Base-by-base conservation (phyloP, 805 yeast species). In the Crinitomyces ghanaensis region DNA sequence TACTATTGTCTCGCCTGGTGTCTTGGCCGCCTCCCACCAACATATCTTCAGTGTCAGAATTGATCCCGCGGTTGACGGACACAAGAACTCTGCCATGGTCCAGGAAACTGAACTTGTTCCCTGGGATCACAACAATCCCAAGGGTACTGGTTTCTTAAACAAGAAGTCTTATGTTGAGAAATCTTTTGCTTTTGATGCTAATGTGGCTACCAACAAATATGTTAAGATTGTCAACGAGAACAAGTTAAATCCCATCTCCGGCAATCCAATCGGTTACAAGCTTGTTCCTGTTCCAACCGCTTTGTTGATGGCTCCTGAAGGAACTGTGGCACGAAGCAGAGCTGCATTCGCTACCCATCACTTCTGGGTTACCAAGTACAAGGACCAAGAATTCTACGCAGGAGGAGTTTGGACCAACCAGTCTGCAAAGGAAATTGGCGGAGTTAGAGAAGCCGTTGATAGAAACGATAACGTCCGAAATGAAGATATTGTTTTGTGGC, bases 391-490 rank as follows among this genome's bases (percentile, higher is more conserved):
- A 59, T 56, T 77, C 46, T 80, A 65, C 44, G 84, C 86, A 33
- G 86, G 86, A 38, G 93, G 93, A 54, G 86, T 78, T 53, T 79
- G 80, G 65, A 80, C 93, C 42, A 81, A 80, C 58, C 93, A 80
- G 61, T 77, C 88, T 9, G 67, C 68, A 38, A 49, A 29, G 3
- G 91, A 80, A 54, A 70, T 79, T 18, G 91, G 91, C 53, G 53
- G 81, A 35, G 77, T 73, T 24, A 64, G 56, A 28, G 80, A 85
- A 78, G 80, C 81, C 24, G 66, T 75, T 50, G 77, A 41, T 30
- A 35, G 79, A 42, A 56, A 59, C 32, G 85, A 77, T 40, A 50
- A 59, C 19, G 83, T 79, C 22, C 75, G 86, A 69, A 70, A 79
- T 56, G 75, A 75, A 13, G 86, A 80, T 46, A 54, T 74, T 38